Conservation (phyloP, 2,329 filamentous ascomycete genomes). For the Hymenoscyphus fraxineus region DNA sequence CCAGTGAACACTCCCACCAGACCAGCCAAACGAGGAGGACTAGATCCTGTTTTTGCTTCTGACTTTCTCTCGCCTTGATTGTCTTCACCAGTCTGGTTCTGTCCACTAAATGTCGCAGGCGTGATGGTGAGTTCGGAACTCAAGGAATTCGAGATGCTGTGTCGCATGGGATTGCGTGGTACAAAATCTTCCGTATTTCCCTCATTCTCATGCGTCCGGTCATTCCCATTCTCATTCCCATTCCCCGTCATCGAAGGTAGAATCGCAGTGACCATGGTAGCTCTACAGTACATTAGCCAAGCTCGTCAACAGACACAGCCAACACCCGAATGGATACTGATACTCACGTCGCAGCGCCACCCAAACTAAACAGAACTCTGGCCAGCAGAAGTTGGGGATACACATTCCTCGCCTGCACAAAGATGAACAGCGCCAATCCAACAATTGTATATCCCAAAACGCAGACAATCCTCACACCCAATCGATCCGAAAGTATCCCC, state of each 20-base stretch:
- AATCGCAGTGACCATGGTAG: conserved; percentile 97
- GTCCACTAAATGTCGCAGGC: conserved; percentile 49
- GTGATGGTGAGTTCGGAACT: conserved; percentile 75
- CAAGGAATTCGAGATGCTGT: conserved; percentile 63
- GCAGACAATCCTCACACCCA: conserved; percentile 69
- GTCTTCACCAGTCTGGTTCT: conserved; percentile 8
- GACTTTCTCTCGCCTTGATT: conserved; percentile 17
- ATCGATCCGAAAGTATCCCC: conserved; percentile 72
- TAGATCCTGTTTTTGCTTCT: conserved; percentile 37
- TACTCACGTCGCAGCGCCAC: conserved; percentile 77
- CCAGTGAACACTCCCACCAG: conserved; percentile 91
- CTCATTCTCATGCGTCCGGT: conserved; percentile 24
- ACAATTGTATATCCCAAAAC: conserved; percentile 81
- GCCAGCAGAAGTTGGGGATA: conserved; percentile 86
- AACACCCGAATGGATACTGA: conserved; percentile 30
- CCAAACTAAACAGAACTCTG: conserved; percentile 81
- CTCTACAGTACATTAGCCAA: conserved; percentile 37
- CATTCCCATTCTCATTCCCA: conserved; percentile 25
- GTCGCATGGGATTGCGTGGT: conserved; percentile 40
- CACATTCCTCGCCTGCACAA: conserved; percentile 82
- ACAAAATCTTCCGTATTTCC: conserved; percentile 11
- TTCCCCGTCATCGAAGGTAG: conserved; percentile 66
- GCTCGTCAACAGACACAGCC: not conserved
- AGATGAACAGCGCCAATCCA: conserved; percentile 69
- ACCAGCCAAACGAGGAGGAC: conserved; percentile 67